These are phyloP conservation scores for Urtica urens DNA, from an alignment of 306 rosid species.

Conservation along the genomic window DNA sequence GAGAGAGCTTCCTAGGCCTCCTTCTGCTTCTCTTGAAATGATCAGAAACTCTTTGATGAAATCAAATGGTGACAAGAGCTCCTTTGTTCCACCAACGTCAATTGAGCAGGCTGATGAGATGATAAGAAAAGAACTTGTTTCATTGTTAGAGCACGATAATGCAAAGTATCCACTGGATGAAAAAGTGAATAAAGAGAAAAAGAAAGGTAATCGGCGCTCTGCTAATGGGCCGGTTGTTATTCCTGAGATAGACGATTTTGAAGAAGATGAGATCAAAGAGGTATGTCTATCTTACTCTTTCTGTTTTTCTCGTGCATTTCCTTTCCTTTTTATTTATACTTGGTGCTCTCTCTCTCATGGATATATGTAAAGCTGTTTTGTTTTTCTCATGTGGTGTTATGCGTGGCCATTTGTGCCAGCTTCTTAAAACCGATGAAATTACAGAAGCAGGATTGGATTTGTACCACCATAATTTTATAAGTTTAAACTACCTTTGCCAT, in stretches of 20 bases:
- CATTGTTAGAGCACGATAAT: conserved; percentile 76
- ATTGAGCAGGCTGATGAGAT: conserved; percentile 88
- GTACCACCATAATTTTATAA: too few relatives aligned
- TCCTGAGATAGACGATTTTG: conserved; percentile 70
- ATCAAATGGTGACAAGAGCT: conserved; percentile 90
- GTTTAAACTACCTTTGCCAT: too few relatives aligned
- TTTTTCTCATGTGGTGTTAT: too few relatives aligned
- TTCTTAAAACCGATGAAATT: too few relatives aligned
- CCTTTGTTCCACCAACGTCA: conserved; percentile 83
- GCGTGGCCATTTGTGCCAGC: too few relatives aligned
- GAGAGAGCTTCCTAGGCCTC: conserved; percentile 95
- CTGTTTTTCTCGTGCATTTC: not conserved
- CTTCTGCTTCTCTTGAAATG: conserved; percentile 62
- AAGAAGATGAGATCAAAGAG: conserved; percentile 58
- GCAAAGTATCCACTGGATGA: conserved; percentile 75
- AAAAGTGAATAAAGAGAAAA: conserved; percentile 53
- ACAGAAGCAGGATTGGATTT: too few relatives aligned
- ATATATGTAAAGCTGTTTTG: too few relatives aligned
- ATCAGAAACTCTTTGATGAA: conserved; percentile 67
- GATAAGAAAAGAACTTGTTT: conserved; percentile 62
- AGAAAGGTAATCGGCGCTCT: conserved; percentile 47
- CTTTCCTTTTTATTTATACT: too few relatives aligned
- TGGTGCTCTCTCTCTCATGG: too few relatives aligned
- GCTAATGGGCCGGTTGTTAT: conserved; percentile 36
- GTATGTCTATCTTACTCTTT: conserved; percentile 19